A percentile compares a stretch with the other conserved stretches of the same genome.
These are phyloP conservation scores for Hansenula sp. DNA, from an alignment of 1,139 yeast species.

Conservation along the genomic window DNA sequence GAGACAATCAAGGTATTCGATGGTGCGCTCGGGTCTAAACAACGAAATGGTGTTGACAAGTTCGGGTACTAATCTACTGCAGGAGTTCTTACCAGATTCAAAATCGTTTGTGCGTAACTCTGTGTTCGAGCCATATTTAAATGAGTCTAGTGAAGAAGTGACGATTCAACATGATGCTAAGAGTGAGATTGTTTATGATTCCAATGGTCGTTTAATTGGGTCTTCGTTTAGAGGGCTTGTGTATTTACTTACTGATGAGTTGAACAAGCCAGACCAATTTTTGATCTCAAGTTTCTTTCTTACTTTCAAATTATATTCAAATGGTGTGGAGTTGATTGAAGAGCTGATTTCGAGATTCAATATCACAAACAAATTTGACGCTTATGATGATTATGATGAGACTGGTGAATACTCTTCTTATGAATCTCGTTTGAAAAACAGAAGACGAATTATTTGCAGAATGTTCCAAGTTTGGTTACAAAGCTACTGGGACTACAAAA, in stretches of 20 bases:
- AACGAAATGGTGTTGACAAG: constrained; percentile 50
- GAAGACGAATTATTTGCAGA: constrained; percentile 65
- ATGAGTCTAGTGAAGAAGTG: constrained; percentile 23
- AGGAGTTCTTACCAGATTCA: constrained; percentile 30
- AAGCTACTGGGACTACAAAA: constrained; percentile 72
- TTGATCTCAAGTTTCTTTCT: constrained; percentile 75
- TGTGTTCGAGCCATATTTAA: constrained; percentile 30
- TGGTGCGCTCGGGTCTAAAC: constrained; percentile 55
- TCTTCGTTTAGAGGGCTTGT: constrained; percentile 78
- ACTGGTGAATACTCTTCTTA: constrained; percentile 38
- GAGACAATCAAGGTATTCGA: constrained; percentile 47
- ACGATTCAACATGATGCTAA: constrained; percentile 26
- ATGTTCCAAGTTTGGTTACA: constrained; percentile 82
- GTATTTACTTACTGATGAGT: constrained; percentile 67
- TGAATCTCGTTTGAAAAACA: constrained; percentile 46
- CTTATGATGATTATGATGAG: constrained; percentile 28
- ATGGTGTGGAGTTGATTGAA: constrained; percentile 65
- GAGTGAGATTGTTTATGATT: constrained; percentile 43
- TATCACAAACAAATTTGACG: constrained; percentile 34
- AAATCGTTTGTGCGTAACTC: constrained; percentile 41
- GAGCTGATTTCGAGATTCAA: constrained; percentile 68
- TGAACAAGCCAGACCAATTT: constrained; percentile 58
- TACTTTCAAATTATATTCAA: constrained; percentile 74
- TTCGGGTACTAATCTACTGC: constrained; percentile 53
- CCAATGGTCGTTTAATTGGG: constrained; percentile 60